Evolutionary conservation across 257 asterid genomes (phyloP).

Genomic region (Nicotiana noctiflora): DNA sequence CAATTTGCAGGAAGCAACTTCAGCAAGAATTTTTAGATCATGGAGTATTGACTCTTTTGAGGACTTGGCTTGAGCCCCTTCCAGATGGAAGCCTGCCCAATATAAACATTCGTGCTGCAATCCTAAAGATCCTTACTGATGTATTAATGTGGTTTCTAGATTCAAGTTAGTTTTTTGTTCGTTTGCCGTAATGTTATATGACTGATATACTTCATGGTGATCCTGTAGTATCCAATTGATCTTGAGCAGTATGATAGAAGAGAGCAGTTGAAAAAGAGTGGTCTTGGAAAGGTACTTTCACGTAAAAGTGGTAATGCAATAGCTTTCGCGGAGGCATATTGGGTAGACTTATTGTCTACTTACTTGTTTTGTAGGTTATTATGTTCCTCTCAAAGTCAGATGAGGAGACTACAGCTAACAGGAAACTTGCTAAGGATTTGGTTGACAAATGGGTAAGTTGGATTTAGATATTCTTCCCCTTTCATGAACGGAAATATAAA

Average conservation of each 20-base stretch:
- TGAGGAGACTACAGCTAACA: slow-evolving; percentile 87
- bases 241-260: slow-evolving; percentile 72
- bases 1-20: slow-evolving; percentile 70
- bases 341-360: not conserved
- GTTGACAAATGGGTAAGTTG: slow-evolving; percentile 84
- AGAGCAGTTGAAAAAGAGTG: slow-evolving; percentile 85
- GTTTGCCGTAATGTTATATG: not conserved
- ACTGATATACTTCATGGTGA: slow-evolving; percentile 9
- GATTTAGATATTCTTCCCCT: not conserved
- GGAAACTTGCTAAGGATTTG: slow-evolving; percentile 90
- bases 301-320: not conserved
- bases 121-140: slow-evolving; percentile 71
- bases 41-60: slow-evolving; percentile 74
- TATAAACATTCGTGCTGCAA: slow-evolving; percentile 83
- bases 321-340: not conserved
- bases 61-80: slow-evolving; percentile 93
- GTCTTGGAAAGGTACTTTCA: slow-evolving; percentile 75
- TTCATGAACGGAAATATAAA: not conserved
- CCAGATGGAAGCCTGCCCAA: slow-evolving; percentile 98
- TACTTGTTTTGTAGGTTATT: slow-evolving; percentile 55
- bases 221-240: slow-evolving; percentile 83
- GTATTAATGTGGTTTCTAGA: slow-evolving; percentile 30
- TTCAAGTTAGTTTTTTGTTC: not conserved
- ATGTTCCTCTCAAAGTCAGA: slow-evolving; percentile 92
- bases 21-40: slow-evolving; percentile 94